phyloP scores from a whole-genome alignment of 2,329 filamentous ascomycete species.

The Aspergillus sp. region DNA sequence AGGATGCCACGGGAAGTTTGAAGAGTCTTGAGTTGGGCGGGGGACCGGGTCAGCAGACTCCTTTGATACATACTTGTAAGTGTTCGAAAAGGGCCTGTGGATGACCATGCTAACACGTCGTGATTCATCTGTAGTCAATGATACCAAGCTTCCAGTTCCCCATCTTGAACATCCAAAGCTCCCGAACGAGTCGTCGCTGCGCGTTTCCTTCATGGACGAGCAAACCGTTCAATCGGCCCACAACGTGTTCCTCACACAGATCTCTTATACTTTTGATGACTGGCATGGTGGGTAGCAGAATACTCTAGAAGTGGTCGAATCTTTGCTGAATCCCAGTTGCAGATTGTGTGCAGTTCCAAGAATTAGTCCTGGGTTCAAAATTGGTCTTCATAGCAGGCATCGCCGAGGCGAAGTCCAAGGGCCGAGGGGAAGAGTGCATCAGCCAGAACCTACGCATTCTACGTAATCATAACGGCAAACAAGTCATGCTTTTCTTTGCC shows the following conservation, averaged over 20 bases:
- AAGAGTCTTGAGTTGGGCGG: slow-evolving; percentile 43
- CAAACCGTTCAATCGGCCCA: slow-evolving; percentile 45
- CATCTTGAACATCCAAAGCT: slow-evolving; percentile 47
- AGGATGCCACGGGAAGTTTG: slow-evolving; percentile 39
- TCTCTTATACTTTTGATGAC: slow-evolving; percentile 47
- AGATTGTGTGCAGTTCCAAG: slow-evolving; percentile 48
- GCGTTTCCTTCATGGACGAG: slow-evolving; percentile 46
- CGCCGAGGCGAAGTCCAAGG: slow-evolving; percentile 47
- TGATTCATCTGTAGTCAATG: slow-evolving; percentile 32
- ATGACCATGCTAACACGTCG: not conserved
- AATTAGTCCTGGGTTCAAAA: slow-evolving; percentile 41
- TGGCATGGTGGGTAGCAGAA: slow-evolving; percentile 36
- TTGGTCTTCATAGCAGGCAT: slow-evolving; percentile 46
- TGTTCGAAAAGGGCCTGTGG: not conserved
- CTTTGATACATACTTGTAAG: slow-evolving; percentile 44
- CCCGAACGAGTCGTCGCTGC: slow-evolving; percentile 35
- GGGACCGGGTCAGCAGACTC: slow-evolving; percentile 37
- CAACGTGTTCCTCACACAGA: slow-evolving; percentile 43
- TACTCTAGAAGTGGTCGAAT: not conserved
- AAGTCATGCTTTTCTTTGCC: slow-evolving; percentile 44
- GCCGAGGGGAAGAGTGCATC: slow-evolving; percentile 48
- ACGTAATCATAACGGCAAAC: slow-evolving; percentile 37
- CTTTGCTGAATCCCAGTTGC: slow-evolving; percentile 7
- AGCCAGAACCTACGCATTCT: slow-evolving; percentile 47
- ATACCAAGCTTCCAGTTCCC: slow-evolving; percentile 42